Conservation (phyloP, 208 protist genomes). For the Herpetomonas tarakana region DNA sequence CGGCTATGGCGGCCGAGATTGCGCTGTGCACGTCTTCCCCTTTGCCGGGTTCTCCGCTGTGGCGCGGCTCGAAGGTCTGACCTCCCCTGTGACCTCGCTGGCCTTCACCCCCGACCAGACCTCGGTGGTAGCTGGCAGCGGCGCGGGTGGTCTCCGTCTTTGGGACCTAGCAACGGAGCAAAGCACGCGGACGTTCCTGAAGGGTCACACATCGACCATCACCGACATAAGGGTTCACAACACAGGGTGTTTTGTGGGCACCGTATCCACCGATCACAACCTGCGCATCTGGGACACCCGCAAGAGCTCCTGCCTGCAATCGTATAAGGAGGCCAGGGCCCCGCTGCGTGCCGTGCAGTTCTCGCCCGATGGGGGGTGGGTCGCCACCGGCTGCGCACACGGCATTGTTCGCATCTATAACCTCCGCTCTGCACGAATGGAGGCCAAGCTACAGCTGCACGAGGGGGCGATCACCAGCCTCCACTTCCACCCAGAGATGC, state of each 20-base stretch:
- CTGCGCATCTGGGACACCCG: slow-evolving; percentile 86
- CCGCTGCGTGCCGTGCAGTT: slow-evolving; percentile 70
- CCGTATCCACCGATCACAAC: slow-evolving; percentile 66
- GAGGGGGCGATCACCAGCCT: slow-evolving; percentile 71
- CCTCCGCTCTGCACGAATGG: slow-evolving; percentile 39
- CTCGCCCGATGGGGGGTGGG: slow-evolving; percentile 65
- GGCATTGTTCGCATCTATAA: slow-evolving; percentile 78
- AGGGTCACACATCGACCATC: slow-evolving; percentile 60
- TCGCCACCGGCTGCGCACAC: slow-evolving; percentile 66
- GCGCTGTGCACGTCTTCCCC: slow-evolving; percentile 54
- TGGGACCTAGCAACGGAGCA: slow-evolving; percentile 69
- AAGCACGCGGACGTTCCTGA: slow-evolving; percentile 49
- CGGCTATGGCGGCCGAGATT: slow-evolving; percentile 62
- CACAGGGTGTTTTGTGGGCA: slow-evolving; percentile 62
- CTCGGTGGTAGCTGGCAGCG: slow-evolving; percentile 51
- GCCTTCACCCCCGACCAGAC: slow-evolving; percentile 62
- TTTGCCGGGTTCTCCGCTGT: slow-evolving; percentile 49
- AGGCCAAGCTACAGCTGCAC: slow-evolving; percentile 50
- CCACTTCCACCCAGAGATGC: slow-evolving; percentile 73
- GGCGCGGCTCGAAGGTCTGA: slow-evolving; percentile 50
- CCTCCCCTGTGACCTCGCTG: slow-evolving; percentile 54
- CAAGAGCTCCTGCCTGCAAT: slow-evolving; percentile 67
- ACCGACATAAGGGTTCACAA: slow-evolving; percentile 62
- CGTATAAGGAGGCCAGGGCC: slow-evolving; percentile 55
- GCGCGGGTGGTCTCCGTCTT: slow-evolving; percentile 52